Base-by-base conservation (phyloP, 257 asterid species). In the Schizonepeta tenuifolia region DNA sequence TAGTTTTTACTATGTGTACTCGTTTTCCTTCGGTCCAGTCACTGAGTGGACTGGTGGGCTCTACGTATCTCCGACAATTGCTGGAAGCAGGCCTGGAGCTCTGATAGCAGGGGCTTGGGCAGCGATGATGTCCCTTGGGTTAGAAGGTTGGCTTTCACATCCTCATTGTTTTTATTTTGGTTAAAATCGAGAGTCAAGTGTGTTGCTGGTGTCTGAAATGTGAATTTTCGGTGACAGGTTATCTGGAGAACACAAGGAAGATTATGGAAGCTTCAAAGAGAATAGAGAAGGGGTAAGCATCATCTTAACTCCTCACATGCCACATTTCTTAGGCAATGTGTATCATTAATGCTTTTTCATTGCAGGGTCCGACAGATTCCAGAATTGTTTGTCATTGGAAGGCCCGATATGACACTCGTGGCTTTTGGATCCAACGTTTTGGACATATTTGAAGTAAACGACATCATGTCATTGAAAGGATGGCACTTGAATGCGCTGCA, bases 31-130 rank as follows among this genome's bases (percentile, higher is more conserved):
- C 6, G 12, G 5, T 71, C 24, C 83, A 92, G 99, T 95, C 49
- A 92, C 99, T 70, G 99, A 95, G 72, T 95, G 99, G 99, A 88
- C 89, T 83, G 99, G 99, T 67, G 99, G 98, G 77, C 97, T 95
- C 41, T 95, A 95, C 41, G 82, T 95, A 33, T 95, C 99, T 35
- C 99, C 98, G 28, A 86, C 98, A 41, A 84, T 88, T 79, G 99
- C 99, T 77, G 99, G 99, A 74, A 95, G 99, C 88, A 86, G 97
- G 81, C 93, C 99, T 66, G 99, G 99, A 46, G 87, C 94, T 78
- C 84, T 95, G 67, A 82, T 95, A 78, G 98, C 98, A 18, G 99
- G 99, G 41, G 99, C 98, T 73, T 95, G 99, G 99, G 98, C 98
- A 6, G 96, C 99, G 54, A 90, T 95, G 98, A 87, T 95, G 86